A percentile compares a stretch with the other conserved stretches of the same genome.
These are phyloP conservation scores for Aquilaria yunnanensis DNA, from an alignment of 345 rosid species.

Conservation along the genomic window DNA sequence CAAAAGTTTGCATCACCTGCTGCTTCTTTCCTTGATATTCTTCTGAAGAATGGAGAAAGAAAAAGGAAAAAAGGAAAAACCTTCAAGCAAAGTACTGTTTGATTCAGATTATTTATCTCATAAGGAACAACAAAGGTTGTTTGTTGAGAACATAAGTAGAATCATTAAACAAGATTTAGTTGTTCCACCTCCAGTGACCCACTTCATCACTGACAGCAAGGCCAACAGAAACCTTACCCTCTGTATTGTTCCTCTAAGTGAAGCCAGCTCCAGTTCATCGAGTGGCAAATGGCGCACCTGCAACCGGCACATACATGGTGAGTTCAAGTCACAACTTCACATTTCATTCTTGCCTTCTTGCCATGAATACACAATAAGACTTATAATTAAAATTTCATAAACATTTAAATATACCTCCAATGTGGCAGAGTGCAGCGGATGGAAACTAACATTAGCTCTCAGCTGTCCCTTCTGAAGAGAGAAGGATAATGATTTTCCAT, in stretches of 20 bases:
- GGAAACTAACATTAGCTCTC: constrained; percentile 67
- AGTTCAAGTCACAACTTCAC: constrained; percentile 12
- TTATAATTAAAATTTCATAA: constrained; percentile 4
- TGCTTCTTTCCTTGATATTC: too few relatives aligned
- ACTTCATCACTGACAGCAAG: constrained; percentile 6
- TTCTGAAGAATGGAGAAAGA: too few relatives aligned
- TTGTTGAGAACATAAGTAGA: too few relatives aligned
- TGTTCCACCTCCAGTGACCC: too few relatives aligned
- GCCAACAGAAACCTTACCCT: constrained; percentile 39
- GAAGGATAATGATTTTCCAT: constrained; percentile 68
- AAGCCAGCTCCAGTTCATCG: constrained; percentile 96
- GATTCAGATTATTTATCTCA: too few relatives aligned
- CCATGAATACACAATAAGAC: neutral
- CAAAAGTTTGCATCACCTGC: too few relatives aligned
- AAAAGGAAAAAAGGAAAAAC: too few relatives aligned
- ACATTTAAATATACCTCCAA: constrained; percentile 61
- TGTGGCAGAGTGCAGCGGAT: constrained; percentile 73
- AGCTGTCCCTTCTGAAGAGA: constrained; percentile 91
- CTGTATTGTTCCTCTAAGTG: constrained; percentile 84
- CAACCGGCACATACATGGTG: constrained; percentile 17
- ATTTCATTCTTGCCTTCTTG: neutral
- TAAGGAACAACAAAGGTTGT: too few relatives aligned
- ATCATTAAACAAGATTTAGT: too few relatives aligned
- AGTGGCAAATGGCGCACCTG: constrained; percentile 90
- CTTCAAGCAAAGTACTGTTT: too few relatives aligned